phyloP scores from a whole-genome alignment of 768 basidiomycete species.

The Pleurotus platypus region DNA sequence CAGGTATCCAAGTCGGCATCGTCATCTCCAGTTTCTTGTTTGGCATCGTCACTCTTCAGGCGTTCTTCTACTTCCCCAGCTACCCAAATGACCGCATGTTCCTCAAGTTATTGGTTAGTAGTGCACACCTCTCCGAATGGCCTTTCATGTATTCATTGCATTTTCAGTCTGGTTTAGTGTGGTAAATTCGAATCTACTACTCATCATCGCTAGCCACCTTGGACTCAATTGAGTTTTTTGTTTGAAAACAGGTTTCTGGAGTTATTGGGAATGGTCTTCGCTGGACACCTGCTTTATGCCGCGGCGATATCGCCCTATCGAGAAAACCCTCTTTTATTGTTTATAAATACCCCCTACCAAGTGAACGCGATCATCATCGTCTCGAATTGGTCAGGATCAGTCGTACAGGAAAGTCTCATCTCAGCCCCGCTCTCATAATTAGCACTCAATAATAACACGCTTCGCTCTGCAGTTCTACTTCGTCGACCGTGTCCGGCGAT shows the following conservation, averaged over 20 bases:
- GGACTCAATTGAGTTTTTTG: no score
- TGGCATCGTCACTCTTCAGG: conserved; percentile 4
- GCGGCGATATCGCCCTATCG: not conserved
- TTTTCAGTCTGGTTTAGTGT: not conserved
- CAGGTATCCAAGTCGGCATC: not conserved
- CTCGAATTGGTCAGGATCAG: not conserved
- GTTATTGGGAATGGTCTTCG: not conserved
- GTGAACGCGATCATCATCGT: not conserved
- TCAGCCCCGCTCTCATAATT: no score
- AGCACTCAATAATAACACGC: no score
- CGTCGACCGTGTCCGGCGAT: not conserved
- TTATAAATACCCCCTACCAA: not conserved
- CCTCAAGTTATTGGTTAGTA: not conserved
- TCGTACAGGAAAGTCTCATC: not conserved
- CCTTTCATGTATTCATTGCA: not conserved
- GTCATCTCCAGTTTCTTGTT: not conserved
- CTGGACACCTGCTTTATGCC: not conserved
- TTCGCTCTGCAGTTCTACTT: not conserved
- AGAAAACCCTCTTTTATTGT: not conserved
- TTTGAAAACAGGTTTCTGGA: conserved; percentile 1
- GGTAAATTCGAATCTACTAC: not conserved
- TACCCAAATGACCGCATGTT: not conserved
- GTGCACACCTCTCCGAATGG: conserved; percentile 9
- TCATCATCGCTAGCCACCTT: no score
- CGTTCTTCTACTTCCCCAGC: conserved; percentile 1